A percentile compares a stretch with the other conserved stretches of the same genome.
Conservation (phyloP, 2,329 filamentous ascomycete genomes). For the Paraconiothyrium brasiliense region DNA sequence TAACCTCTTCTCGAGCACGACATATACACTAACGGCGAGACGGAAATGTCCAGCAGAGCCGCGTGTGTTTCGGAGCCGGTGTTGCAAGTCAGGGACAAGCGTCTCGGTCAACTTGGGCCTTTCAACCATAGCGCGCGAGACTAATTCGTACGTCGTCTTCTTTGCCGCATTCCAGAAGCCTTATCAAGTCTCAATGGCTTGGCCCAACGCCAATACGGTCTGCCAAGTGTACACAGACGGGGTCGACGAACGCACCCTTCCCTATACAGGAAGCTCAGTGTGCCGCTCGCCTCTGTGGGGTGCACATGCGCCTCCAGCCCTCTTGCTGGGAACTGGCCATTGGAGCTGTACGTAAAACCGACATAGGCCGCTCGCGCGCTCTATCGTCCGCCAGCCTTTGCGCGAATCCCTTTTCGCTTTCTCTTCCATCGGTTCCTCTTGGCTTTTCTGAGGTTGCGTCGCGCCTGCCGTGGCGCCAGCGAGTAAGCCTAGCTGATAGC, state of each 20-base stretch:
- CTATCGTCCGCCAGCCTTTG: constrained; percentile 5
- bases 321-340: constrained; percentile 27
- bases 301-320: constrained; percentile 14
- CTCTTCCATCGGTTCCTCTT: constrained; percentile 21
- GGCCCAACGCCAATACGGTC: constrained; percentile 12
- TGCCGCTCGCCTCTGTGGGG: constrained; percentile 14
- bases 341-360: constrained; percentile 28
- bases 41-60: not conserved
- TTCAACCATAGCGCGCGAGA: not conserved
- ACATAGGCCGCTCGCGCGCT: constrained; percentile 16
- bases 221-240: constrained; percentile 13
- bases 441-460: constrained; percentile 27
- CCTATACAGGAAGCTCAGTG: constrained; percentile 29
- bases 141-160: not conserved
- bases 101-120: not conserved
- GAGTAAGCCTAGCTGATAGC: constrained; percentile 23
- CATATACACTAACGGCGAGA: not conserved
- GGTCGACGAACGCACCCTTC: constrained; percentile 15
- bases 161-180: constrained; percentile 13
- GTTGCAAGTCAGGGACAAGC: not conserved
- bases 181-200: constrained; percentile 11
- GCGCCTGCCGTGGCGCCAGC: constrained; percentile 19
- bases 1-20: not conserved
- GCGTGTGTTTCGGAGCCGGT: not conserved
- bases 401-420: constrained; percentile 8